phyloP scores from a whole-genome alignment of 2,329 filamentous ascomycete genomes.

The Cladosporium sp. region DNA sequence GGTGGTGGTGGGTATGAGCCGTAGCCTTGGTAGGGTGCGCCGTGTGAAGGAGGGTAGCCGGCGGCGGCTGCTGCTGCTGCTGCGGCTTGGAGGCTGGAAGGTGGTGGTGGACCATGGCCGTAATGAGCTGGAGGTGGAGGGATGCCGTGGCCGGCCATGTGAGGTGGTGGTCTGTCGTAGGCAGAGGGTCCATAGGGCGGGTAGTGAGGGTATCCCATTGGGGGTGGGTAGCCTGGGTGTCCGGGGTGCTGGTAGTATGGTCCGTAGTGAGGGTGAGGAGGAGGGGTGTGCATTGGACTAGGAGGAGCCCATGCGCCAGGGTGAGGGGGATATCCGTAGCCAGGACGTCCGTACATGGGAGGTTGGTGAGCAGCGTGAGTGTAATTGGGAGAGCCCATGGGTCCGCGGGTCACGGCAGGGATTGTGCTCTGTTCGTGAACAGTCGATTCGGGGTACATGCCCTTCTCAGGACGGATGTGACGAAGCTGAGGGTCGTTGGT shows the following conservation, averaged over 20 bases:
- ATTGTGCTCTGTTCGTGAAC: constrained; percentile 78
- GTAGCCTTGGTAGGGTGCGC: neutral
- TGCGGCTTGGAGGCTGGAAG: constrained; percentile 9
- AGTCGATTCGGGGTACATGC: constrained; percentile 95
- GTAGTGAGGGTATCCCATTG: constrained; percentile 31
- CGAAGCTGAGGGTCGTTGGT: constrained; percentile 74
- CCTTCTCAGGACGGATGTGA: constrained; percentile 80
- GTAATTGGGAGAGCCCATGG: constrained; percentile 56
- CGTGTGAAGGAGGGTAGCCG: constrained; percentile 7
- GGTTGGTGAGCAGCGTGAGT: constrained; percentile 47
- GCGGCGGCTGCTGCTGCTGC: neutral
- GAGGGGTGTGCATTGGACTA: constrained; percentile 38
- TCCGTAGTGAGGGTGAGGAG: constrained; percentile 30
- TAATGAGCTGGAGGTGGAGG: constrained; percentile 35
- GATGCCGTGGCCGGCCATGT: constrained; percentile 30
- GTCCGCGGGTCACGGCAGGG: constrained; percentile 73
- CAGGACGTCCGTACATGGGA: constrained; percentile 34
- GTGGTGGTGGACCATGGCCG: constrained; percentile 25
- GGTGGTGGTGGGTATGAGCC: constrained; percentile 2
- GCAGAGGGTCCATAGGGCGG: constrained; percentile 24
- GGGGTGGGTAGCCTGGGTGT: constrained; percentile 16
- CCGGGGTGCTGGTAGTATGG: constrained; percentile 31
- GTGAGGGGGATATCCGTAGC: constrained; percentile 34
- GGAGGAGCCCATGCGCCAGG: constrained; percentile 38
- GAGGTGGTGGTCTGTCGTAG: constrained; percentile 38